Base-by-base conservation (phyloP, 108 stramenopile species). In the Skeletonema potamos region DNA sequence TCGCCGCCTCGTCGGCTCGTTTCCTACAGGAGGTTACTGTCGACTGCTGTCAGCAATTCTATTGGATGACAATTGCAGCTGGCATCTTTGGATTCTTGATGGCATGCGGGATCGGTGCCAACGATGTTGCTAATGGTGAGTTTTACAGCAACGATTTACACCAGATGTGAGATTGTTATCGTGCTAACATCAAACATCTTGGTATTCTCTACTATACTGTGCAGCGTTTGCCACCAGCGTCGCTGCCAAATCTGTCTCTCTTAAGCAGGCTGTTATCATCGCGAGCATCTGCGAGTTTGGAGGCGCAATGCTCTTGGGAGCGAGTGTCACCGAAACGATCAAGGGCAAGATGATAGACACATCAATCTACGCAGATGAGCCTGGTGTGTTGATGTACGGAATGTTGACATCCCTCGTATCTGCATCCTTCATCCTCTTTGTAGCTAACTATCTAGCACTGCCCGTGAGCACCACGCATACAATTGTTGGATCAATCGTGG, bases 401-500 rank as follows among this genome's bases (percentile, higher is more conserved):
- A 83, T 86, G 82, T 82, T 91, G 57, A 77, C 79, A 26, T 73
- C 81, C 1, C 58, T 87, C 0, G 64, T 91, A 13, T 62, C 82
- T 5, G 84, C 81, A 4, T 86, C 85, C 2, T 9, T 89, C 48
- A 85, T 84, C 85, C 64, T 92, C 9, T 12, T 77, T n/a, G 32
- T 82, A 1, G 90, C 86, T 9, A 88, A 87, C 4, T 72, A 68
- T 56, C 63, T 82, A 44, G 85, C 79, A 32, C 27, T 91, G 11
- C 88, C 90, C 9, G 88, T 92, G 0, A 89, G 87, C 4, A 91
- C 89, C 1, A 89, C 88, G 12, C 90, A 91, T 56, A 72, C 67
- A 43, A 58, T 86, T 1, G 73, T 93, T 37, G 89, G 89, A 4
- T 72, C 43, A 30, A 83, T 92, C 36, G 60, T 93, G 36, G 92